phyloP scores from a whole-genome alignment of 768 basidiomycete genomes.

The Suillus subluteus region DNA sequence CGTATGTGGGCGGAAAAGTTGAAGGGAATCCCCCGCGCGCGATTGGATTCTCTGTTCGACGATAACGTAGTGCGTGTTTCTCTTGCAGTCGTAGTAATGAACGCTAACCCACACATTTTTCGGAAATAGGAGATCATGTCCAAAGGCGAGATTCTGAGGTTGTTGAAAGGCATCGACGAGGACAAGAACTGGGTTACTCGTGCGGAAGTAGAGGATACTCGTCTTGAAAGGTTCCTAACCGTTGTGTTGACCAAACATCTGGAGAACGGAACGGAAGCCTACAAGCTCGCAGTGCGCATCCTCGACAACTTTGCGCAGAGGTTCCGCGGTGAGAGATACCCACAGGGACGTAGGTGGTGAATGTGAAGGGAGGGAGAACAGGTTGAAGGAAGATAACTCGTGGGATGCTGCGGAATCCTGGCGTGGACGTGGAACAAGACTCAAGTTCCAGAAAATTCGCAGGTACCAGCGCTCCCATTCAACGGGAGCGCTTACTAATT shows the following conservation, averaged over 20 bases:
- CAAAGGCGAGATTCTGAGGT: slow-evolving; percentile 16
- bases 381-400: background rate
- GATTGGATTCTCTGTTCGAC: background rate
- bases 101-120: background rate
- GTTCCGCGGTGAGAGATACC: slow-evolving; percentile 14
- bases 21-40: slow-evolving; percentile 2
- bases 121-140: background rate
- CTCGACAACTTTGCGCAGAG: slow-evolving; percentile 30
- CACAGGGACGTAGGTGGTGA: slow-evolving; percentile 1
- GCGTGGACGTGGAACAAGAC: background rate
- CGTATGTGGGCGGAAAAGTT: slow-evolving; percentile 22
- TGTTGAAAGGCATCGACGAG: slow-evolving; percentile 27
- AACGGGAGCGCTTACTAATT: too few relatives aligned
- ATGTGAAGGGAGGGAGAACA: slow-evolving; percentile 4
- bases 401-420: slow-evolving; percentile 3
- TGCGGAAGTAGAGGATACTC: slow-evolving; percentile 17
- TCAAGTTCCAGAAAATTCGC: background rate
- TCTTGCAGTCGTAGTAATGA: background rate
- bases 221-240: slow-evolving; percentile 15
- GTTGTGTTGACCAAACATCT: slow-evolving; percentile 1
- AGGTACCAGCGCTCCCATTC: background rate
- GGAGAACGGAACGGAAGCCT: slow-evolving; percentile 13
- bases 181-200: slow-evolving; percentile 25
- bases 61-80: background rate
- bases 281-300: slow-evolving; percentile 18